Evolutionary conservation across 306 rosid genomes (phyloP), one percentile per base, ranked within the genome.

Genomic region (Vigna nakashimae): DNA sequence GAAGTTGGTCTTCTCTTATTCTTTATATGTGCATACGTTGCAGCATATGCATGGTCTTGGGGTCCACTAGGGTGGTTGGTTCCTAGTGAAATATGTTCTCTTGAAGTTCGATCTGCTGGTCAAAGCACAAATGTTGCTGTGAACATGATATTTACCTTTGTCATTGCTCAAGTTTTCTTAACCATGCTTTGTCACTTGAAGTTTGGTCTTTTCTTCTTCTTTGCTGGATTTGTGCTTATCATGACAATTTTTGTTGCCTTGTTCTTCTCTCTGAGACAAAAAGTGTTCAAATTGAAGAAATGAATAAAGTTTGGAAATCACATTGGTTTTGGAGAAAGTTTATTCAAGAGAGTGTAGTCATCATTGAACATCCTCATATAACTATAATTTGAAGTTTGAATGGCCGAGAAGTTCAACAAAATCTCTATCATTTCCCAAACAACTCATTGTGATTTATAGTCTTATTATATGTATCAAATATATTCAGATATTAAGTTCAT

Each of bases 21-120:
- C 49, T 76, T 91, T 3, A 85, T 91, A 2, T 89, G 97, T 20
- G 24, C 64, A 6, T 91, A 83, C 5, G 92, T 89, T 12, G 91
- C 10, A 34, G 40, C 89, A 18, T 91, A 65, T 46, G 94, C 91
- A 0, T 89, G 97, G 97, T 91, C 94, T 3, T 91, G 91, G 91
- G 92, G 94, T 4, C 94, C 92, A 9, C 28, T 91, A n/a, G 94
- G 91, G 1, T 91, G 92, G 97, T 67, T 87, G 51, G 84, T 91
- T 9, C 93, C 96, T 0, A 86, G 90, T 71, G 96, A 91, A 65
- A 83, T 91, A 1, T 89, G 91, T 67, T 86, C 93, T 4, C 59
- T 89, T 2, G 91, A 89, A 65, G 70, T 86, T 20, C 71, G 92
- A 58, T 87, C 90, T 0, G 87, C 93, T 2, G 96, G 83, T 10